A percentile compares a stretch with the other conserved stretches of the same genome.
phyloP scores from a whole-genome alignment of 2,329 filamentous ascomycete genomes.

The Cryphonectria parasitica region DNA sequence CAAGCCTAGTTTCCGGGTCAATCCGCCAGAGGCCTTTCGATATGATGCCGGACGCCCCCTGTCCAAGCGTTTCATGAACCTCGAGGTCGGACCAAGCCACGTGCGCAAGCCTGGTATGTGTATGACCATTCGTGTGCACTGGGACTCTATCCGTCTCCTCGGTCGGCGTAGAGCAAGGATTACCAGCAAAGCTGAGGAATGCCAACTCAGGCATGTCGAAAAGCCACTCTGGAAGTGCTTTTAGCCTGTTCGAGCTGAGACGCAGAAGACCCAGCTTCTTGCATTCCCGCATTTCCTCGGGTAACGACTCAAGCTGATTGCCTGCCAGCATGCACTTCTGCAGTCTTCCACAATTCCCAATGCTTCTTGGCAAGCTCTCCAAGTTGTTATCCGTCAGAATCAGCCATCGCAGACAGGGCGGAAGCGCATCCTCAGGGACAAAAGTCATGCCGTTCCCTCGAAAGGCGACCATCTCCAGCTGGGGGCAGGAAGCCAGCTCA shows the following conservation, averaged over 20 bases:
- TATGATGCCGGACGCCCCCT: constrained; percentile 52
- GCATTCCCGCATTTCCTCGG: constrained; percentile 48
- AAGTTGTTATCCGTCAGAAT: constrained; percentile 53
- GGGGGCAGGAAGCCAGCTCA: constrained; percentile 46
- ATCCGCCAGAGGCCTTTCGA: constrained; percentile 45
- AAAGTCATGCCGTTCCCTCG: constrained; percentile 49
- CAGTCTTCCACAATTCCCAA: constrained; percentile 47
- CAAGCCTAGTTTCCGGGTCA: constrained; percentile 35
- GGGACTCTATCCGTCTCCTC: constrained; percentile 13
- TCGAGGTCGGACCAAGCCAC: constrained; percentile 47
- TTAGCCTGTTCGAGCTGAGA: constrained; percentile 47
- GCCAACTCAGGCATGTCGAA: constrained; percentile 49
- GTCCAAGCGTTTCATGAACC: constrained; percentile 46
- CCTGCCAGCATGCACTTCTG: constrained; percentile 56
- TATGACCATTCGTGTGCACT: neutral
- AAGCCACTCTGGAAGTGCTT: constrained; percentile 47
- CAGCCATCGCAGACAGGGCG: constrained; percentile 49
- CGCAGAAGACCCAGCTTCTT: constrained; percentile 48
- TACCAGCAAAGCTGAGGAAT: constrained; percentile 52
- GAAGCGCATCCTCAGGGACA: constrained; percentile 47
- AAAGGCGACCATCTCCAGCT: constrained; percentile 55
- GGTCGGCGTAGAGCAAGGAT: constrained; percentile 44
- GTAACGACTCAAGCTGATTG: constrained; percentile 46
- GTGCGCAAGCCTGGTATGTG: constrained; percentile 37
- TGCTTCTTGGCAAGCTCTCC: constrained; percentile 43